Conservation (phyloP, 139 green algal species). For the Coccomyxa sp. region DNA sequence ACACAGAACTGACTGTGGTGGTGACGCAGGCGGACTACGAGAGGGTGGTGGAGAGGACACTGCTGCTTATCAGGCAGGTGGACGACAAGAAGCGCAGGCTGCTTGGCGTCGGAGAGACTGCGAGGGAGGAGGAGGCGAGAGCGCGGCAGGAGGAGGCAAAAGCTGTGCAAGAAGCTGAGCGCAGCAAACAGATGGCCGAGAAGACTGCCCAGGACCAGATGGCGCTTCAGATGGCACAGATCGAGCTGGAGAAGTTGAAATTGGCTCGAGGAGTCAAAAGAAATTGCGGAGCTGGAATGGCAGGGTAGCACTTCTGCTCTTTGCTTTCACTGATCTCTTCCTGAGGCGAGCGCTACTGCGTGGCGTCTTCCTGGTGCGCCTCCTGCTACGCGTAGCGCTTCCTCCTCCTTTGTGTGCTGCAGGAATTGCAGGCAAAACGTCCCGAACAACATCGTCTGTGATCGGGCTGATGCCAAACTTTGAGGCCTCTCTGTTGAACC, state of each 20-base stretch:
- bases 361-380: background rate
- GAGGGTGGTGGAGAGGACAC: background rate
- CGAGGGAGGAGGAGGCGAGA: background rate
- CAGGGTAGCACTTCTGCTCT: background rate
- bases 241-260: slow-evolving; percentile 1
- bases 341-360: background rate
- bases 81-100: background rate
- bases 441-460: background rate
- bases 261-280: background rate
- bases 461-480: background rate
- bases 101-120: background rate
- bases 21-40: background rate
- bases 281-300: background rate
- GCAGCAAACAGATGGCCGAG: background rate
- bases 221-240: background rate
- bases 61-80: background rate
- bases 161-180: background rate
- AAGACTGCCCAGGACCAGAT: background rate
- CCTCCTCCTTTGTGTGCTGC: background rate
- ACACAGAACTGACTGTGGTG: too few species aligned
- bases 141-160: background rate
- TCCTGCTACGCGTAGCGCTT: background rate
- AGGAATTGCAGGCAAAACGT: slow-evolving; percentile 1
- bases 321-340: slow-evolving; percentile 1
- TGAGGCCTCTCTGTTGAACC: background rate